Base-by-base conservation (phyloP, 345 rosid species). In the Hypericum androsaemum region DNA sequence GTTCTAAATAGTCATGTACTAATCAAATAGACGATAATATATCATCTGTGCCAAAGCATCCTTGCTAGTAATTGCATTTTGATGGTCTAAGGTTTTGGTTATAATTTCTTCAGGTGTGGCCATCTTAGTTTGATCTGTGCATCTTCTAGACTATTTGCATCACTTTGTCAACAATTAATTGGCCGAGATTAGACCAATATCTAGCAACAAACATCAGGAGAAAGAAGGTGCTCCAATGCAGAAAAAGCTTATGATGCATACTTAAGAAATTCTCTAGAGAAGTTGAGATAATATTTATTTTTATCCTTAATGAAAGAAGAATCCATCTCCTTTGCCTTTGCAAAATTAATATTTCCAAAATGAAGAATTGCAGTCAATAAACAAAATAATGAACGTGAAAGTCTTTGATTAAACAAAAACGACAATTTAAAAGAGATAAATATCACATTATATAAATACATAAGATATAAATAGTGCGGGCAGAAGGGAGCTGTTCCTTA, bases 31-130 rank as follows among this genome's bases (percentile, higher is more conserved):
- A 32, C 54, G 54, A 50, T 39, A 50, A 40, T 50, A 50, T 28
- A 50, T 6, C 11, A 40, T 50, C 54, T 50, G 32, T 11, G 54
- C 54, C 54, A 50, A 50, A 50, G 54, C 54, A 50, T 50, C 54
- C 37, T 40, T 50, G 37, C 54, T 50, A 36, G 39, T 15, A n/a
- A 50, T n/a, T 22, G 54, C 54, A 50, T 50, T 50, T 11, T 50
- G 39, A 35, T 39, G 54, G 13, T 50, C 54, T 32, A 50, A 40
- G 11, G 54, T 50, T 50, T 40, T 50, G 11, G 54, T 50, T n/a
- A 50, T 50, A 35, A 50, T 50, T 36, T 50, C 54, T 50, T 50
- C 54, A 50, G 54, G 54, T 8, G 54, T 50, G 36, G 36, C 54
- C 54, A 50, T 50, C 7, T 32, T 40, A 50, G 54, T 35, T 36